Percentiles rank a stretch among this genome's conserved stretches.
Conservation (phyloP, 345 rosid genomes). For the Eutrema heterophyllum region DNA sequence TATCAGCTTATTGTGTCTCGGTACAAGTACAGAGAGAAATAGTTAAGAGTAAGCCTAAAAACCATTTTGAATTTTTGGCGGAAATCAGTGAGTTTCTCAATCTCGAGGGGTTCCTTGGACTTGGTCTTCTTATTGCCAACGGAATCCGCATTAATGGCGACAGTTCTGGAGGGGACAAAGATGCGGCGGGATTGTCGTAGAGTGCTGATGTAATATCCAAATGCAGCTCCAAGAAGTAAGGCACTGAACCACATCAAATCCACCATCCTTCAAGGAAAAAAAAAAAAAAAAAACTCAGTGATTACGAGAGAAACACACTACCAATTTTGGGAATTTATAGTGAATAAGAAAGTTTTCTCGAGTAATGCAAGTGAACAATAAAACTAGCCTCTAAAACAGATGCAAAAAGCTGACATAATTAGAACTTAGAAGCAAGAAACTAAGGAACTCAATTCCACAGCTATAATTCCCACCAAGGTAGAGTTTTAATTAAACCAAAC, state of each 20-base stretch:
- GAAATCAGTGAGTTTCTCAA: slow-evolving; percentile 76
- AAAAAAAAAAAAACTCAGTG: neutral
- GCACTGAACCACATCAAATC: slow-evolving; percentile 65
- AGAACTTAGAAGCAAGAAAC: neutral
- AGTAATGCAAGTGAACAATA: neutral
- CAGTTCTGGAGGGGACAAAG: slow-evolving; percentile 34
- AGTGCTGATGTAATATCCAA: slow-evolving; percentile 71
- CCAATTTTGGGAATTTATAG: neutral
- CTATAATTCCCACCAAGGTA: neutral
- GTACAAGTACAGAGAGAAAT: neutral
- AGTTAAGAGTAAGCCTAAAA: neutral
- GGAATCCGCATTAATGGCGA: slow-evolving; percentile 17
- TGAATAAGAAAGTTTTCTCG: neutral
- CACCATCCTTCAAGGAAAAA: slow-evolving; percentile 31
- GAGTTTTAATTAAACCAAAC: neutral
- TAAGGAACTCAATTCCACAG: neutral
- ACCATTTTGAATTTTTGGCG: slow-evolving; percentile 91
- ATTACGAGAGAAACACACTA: neutral
- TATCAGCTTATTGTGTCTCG: neutral
- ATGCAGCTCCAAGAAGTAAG: slow-evolving; percentile 68
- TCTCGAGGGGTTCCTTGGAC: slow-evolving; percentile 62
- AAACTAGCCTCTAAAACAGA: neutral
- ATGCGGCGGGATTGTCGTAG: slow-evolving; percentile 34
- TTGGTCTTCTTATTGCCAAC: slow-evolving; percentile 36
- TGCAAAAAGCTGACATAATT: neutral